Base-by-base conservation (phyloP, 163 green algal species). In the Scenedesmus sp. region DNA sequence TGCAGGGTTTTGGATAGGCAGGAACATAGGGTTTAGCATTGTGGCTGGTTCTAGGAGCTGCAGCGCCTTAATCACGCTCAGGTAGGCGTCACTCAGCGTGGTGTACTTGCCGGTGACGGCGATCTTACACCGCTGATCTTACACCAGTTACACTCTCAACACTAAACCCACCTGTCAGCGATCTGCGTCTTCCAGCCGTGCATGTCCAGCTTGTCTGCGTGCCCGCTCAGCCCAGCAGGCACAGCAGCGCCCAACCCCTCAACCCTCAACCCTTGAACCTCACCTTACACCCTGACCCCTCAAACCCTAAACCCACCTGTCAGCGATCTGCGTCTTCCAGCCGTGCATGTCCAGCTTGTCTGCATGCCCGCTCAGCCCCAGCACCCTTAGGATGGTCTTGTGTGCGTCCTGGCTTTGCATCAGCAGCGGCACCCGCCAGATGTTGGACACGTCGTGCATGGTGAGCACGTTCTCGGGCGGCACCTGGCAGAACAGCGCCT, bases 401-500 rank as follows among this genome's bases (percentile, higher is more conserved):
- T 99, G 97, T 34, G 96, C 97, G 46, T 92, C 94, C 95, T 99
- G 97, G 54, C 93, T 91, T 92, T 97, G 87, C 95, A 99, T 96
- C 83, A 99, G 93, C 62, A 99, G 92, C 8, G 98, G 98, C 81
- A 97, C 94, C 60, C 99, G 97, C 98, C 98, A 99, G 93, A 99
- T 99, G 96, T 99, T 99, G 94, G 94, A 97, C 15, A 99, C 98
- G 83, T 99, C 98, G 93, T 99, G 97, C 94, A 99, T 97, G 59
- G 97, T 99, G 5, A 99, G 95, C 74, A 99, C 97, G 90, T 98
- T 96, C 46, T 96, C 81, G 2, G 94, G 82, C 2, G 95, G 94
- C 86, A 99, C 98, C 88, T 99, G 97, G 94, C 97, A 99, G 94
- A 99, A 99, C 23, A 98, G 95, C 20, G 97, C 96, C 96, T 98